Percentiles rank a stretch among this genome's conserved stretches.
Evolutionary conservation across 1,139 yeast species (phyloP).

Genomic region (Scheffersomyces cryptocercus): DNA sequence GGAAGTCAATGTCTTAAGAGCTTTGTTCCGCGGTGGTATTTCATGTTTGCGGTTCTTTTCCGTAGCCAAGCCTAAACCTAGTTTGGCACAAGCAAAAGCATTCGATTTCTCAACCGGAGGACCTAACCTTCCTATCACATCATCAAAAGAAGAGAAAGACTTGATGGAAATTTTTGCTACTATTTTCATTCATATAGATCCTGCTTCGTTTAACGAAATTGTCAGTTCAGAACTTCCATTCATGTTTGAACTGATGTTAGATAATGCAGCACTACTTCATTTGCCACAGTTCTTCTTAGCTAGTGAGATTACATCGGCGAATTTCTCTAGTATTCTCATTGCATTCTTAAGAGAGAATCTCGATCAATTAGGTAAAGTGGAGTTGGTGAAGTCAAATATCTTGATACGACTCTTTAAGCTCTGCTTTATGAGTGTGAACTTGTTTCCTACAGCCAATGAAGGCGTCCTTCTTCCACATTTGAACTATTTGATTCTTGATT

Average conservation of each 20-base stretch:
- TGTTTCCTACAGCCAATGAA: constrained; percentile 88
- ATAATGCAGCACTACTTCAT: constrained; percentile 84
- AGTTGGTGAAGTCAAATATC: constrained; percentile 76
- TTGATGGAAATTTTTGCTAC: constrained; percentile 95
- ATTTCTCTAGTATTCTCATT: constrained; percentile 84
- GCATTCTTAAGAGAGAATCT: constrained; percentile 74
- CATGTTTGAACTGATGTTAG: constrained; percentile 76
- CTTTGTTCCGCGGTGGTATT: constrained; percentile 81
- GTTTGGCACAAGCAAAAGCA: constrained; percentile 42
- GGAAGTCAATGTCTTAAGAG: constrained; percentile 76
- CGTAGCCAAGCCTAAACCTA: constrained; percentile 51
- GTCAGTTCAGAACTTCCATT: constrained; percentile 79
- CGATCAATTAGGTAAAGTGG: constrained; percentile 78
- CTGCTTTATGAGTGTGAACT: constrained; percentile 92
- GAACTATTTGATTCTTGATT: constrained; percentile 76
- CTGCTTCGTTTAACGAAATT: constrained; percentile 93
- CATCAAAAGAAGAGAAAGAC: constrained; percentile 92
- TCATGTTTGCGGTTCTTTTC: constrained; percentile 76
- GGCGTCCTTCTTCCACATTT: constrained; percentile 84
- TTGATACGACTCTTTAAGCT: constrained; percentile 83
- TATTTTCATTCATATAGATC: constrained; percentile 89
- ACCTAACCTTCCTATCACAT: constrained; percentile 79
- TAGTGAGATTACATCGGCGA: constrained; percentile 89
- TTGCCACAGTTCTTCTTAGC: constrained; percentile 94
- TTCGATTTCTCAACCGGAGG: constrained; percentile 71